These are phyloP conservation scores for Xylariaceae sp. DNA, from an alignment of 2,329 filamentous ascomycete species.

Conservation along the genomic window DNA sequence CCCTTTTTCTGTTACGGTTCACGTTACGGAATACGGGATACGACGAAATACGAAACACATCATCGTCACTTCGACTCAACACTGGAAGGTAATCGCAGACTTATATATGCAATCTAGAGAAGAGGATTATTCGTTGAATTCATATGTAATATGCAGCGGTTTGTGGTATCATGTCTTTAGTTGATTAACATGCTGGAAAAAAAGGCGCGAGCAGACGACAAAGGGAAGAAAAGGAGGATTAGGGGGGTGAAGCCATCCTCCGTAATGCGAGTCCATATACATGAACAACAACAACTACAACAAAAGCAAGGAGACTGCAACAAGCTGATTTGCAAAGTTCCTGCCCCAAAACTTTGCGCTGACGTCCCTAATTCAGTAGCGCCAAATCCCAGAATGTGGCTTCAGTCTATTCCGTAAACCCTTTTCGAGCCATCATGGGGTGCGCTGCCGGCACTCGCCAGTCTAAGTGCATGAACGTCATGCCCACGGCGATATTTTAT, in stretches of 20 bases:
- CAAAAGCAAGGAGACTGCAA: neutral
- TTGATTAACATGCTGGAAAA: slow-evolving; percentile 24
- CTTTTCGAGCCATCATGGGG: neutral
- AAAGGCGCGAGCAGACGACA: slow-evolving; percentile 19
- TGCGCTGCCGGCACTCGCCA: slow-evolving; percentile 5
- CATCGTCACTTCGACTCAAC: neutral
- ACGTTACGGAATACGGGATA: no score
- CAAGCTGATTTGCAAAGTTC: neutral
- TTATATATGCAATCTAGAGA: neutral
- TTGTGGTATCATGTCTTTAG: slow-evolving; percentile 32
- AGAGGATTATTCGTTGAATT: slow-evolving; percentile 26
- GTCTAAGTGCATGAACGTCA: slow-evolving; percentile 16
- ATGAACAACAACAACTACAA: slow-evolving; percentile 1
- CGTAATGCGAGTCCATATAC: neutral
- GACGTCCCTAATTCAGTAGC: slow-evolving; percentile 6
- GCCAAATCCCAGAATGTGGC: slow-evolving; percentile 8
- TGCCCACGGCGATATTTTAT: neutral
- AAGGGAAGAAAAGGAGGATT: slow-evolving; percentile 14
- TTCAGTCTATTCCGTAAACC: slow-evolving; percentile 1
- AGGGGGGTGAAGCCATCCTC: neutral
- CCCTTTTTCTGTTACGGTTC: no score
- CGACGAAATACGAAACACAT: neutral
- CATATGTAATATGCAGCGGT: slow-evolving; percentile 33
- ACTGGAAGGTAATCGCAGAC: neutral
- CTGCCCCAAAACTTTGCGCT: neutral